These are phyloP conservation scores for Phanerochaete sordida DNA, from an alignment of 768 basidiomycete genomes.

Conservation along the genomic window DNA sequence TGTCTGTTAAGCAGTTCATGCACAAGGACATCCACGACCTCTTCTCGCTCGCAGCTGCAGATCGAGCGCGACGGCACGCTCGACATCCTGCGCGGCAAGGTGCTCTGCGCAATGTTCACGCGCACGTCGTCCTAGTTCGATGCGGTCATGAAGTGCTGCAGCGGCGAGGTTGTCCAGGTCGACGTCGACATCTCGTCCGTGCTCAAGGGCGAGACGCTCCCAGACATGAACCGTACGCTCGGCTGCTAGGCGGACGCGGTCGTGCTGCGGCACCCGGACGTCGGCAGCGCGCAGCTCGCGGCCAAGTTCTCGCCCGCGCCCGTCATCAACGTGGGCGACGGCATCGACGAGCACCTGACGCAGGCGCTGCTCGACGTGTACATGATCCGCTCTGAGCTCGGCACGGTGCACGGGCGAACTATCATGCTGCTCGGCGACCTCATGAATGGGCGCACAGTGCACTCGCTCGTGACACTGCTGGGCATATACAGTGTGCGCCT, in stretches of 20 bases:
- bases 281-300: conserved; percentile 92
- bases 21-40: conserved; percentile 89
- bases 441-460: too few species aligned
- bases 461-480: too few species aligned
- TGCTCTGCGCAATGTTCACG: conserved; percentile 91
- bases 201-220: conserved; percentile 87
- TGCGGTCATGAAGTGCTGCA: conserved; percentile 97
- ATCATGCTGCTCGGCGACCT: too few species aligned
- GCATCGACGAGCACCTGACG: too few species aligned
- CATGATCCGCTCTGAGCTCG: too few species aligned
- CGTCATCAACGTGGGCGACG: conserved; percentile 95
- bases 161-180: conserved; percentile 91
- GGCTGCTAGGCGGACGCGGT: conserved; percentile 95
- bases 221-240: conserved; percentile 91
- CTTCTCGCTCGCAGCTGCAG: conserved; percentile 88
- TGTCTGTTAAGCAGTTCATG: conserved; percentile 91
- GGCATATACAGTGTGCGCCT: too few species aligned
- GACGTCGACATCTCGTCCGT: conserved; percentile 82
- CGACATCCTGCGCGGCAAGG: conserved; percentile 87
- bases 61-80: conserved; percentile 88
- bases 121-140: conserved; percentile 95
- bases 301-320: conserved; percentile 96
- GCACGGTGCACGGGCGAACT: too few species aligned
- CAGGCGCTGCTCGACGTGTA: too few species aligned
- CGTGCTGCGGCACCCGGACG: conserved; percentile 83